phyloP scores from a whole-genome alignment of 768 basidiomycete species.

The Solioccasus polychromus region DNA sequence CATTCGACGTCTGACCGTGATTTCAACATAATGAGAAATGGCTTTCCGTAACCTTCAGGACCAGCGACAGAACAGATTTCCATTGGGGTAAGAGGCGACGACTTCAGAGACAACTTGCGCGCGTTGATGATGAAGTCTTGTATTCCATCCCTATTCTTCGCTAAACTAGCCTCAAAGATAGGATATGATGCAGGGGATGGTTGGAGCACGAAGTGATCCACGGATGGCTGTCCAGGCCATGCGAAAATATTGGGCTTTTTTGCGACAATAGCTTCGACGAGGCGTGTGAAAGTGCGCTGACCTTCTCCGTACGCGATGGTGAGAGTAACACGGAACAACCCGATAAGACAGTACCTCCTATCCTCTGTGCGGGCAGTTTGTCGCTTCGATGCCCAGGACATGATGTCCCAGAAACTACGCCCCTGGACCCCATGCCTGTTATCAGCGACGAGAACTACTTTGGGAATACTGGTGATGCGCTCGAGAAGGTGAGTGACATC shows the following conservation, averaged over 20 bases:
- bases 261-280: constrained; percentile 8
- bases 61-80: background rate
- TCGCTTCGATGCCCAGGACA: background rate
- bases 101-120: background rate
- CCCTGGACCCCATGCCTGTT: background rate
- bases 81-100: constrained; percentile 4
- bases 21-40: background rate
- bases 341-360: background rate
- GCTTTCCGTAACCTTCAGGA: background rate
- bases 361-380: background rate
- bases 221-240: constrained; percentile 11
- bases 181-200: constrained; percentile 12
- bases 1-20: background rate
- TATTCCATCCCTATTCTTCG: background rate
- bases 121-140: constrained; percentile 2
- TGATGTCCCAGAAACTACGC: no score
- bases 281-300: constrained; percentile 14
- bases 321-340: constrained; percentile 14
- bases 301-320: constrained; percentile 23
- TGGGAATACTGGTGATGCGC: background rate
- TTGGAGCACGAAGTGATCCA: constrained; percentile 10
- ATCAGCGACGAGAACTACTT: background rate
- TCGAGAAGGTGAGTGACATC: background rate
- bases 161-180: background rate
- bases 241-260: constrained; percentile 8